phyloP scores from a whole-genome alignment of 2,329 filamentous ascomycete species.

The Allantophomopsis cytisporea region DNA sequence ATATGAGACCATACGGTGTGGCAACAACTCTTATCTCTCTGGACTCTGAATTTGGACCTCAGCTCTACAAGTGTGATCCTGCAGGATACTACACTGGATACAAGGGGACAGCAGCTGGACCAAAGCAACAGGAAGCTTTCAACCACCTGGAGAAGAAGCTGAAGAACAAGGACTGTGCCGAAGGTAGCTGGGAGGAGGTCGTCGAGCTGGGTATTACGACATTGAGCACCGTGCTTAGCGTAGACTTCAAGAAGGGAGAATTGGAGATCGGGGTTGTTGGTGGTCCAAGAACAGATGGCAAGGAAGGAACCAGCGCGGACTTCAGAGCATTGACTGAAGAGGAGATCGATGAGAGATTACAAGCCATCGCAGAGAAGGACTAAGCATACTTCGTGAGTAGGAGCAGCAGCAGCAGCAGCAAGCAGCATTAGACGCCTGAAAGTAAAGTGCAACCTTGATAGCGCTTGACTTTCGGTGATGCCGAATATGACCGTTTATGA shows the following conservation, averaged over 20 bases:
- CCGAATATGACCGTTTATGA: too few species aligned
- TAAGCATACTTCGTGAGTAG: conserved; percentile 29
- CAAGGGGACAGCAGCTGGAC: conserved; percentile 93
- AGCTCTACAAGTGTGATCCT: conserved; percentile 96
- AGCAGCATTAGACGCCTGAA: too few species aligned
- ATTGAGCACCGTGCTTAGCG: conserved; percentile 89
- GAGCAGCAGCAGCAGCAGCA: background rate
- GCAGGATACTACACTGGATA: conserved; percentile 97
- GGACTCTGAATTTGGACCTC: conserved; percentile 82
- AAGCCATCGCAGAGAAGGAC: conserved; percentile 98
- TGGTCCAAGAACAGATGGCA: conserved; percentile 68
- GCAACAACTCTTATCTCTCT: conserved; percentile 91
- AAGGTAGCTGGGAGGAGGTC: conserved; percentile 92
- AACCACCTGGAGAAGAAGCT: conserved; percentile 99
- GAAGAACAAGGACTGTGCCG: conserved; percentile 93
- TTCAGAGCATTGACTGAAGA: conserved; percentile 92
- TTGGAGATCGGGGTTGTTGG: conserved; percentile 97
- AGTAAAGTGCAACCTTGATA: too few species aligned
- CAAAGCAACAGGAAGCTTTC: conserved; percentile 96
- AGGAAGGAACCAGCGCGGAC: conserved; percentile 63
- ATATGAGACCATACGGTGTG: conserved; percentile 95
- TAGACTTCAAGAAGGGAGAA: conserved; percentile 99
- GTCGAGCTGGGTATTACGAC: conserved; percentile 94
- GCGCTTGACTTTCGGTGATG: too few species aligned
- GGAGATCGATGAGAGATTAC: conserved; percentile 95